A percentile compares a stretch with the other conserved stretches of the same genome.
Evolutionary conservation across 225 moss, liverwort and hornwort genomes (phyloP).

Genomic region (Marchantia paleacea): DNA sequence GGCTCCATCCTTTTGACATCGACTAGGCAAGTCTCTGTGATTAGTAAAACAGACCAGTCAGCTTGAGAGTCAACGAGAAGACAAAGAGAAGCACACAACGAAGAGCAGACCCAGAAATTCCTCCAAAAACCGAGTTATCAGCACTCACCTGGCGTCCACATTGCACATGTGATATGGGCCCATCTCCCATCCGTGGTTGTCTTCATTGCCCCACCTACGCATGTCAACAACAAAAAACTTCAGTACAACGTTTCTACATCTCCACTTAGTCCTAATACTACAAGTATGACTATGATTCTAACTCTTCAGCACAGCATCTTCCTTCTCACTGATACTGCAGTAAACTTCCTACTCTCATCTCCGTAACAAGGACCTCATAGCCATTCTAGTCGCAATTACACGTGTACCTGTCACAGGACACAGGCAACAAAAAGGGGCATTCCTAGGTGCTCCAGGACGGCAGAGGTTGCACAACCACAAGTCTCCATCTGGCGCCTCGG

Average conservation of each 20-base stretch:
- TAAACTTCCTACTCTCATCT: not conserved
- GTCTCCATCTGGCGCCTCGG: conserved; percentile 90
- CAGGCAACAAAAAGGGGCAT: conserved; percentile 83
- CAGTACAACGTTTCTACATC: not conserved
- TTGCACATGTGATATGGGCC: conserved; percentile 93
- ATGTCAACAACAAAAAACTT: not conserved
- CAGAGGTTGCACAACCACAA: conserved; percentile 96
- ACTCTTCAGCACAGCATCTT: not conserved
- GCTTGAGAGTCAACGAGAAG: not conserved
- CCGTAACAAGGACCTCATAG: not conserved
- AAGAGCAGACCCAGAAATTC: not conserved
- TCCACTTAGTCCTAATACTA: not conserved
- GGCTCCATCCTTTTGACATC: conserved; percentile 96
- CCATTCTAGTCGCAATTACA: not conserved
- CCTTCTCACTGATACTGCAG: not conserved
- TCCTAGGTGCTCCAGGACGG: conserved; percentile 77
- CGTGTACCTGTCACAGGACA: conserved; percentile 75
- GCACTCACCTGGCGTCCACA: conserved; percentile 85
- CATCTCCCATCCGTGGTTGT: conserved; percentile 83
- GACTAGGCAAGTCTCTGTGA: conserved; percentile 73
- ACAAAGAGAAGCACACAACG: not conserved
- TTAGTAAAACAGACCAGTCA: not conserved
- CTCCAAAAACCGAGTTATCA: not conserved
- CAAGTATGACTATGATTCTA: not conserved
- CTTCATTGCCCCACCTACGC: conserved; percentile 80